phyloP scores from a whole-genome alignment of 2,329 filamentous ascomycete genomes.

The Claviceps monticola region DNA sequence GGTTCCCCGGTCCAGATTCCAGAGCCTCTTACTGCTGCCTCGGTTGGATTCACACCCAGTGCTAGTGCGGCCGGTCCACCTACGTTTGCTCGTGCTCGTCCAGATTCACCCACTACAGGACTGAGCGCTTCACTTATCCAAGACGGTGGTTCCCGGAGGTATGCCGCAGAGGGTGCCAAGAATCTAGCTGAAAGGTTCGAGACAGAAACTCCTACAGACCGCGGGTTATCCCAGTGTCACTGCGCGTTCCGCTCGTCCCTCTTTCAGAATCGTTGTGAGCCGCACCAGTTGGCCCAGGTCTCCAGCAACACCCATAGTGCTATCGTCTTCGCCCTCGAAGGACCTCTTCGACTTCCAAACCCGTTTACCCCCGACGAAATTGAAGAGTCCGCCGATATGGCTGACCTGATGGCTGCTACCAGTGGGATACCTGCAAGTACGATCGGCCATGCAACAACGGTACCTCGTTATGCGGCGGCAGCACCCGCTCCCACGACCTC shows the following conservation, averaged over 20 bases:
- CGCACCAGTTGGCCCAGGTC: conserved; percentile 45
- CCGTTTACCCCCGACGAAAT: conserved; percentile 70
- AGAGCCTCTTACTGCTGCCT: conserved; percentile 31
- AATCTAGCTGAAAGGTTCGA: conserved; percentile 32
- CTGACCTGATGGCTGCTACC: conserved; percentile 55
- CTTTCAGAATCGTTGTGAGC: conserved; percentile 20
- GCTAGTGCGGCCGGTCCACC: conserved; percentile 9
- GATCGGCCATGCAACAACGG: conserved; percentile 38
- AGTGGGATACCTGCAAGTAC: conserved; percentile 39
- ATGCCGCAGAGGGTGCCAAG: conserved; percentile 28
- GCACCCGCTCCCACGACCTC: conserved; percentile 38
- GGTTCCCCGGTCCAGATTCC: conserved; percentile 29
- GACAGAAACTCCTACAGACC: conserved; percentile 22
- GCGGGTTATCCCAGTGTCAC: conserved; percentile 13
- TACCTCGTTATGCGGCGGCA: conserved; percentile 30
- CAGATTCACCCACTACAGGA: conserved; percentile 22
- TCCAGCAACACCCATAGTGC: conserved; percentile 78
- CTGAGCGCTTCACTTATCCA: conserved; percentile 22
- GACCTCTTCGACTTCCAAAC: conserved; percentile 71
- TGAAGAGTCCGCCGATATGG: conserved; percentile 88
- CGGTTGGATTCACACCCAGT: conserved; percentile 33
- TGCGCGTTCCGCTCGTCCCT: conserved; percentile 16
- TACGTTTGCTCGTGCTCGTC: conserved; percentile 8
- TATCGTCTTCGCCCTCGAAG: conserved; percentile 84
- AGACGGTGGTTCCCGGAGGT: conserved; percentile 14